phyloP scores from a whole-genome alignment of 2,329 filamentous ascomycete genomes.

The Pseudocercospora fijiensis region DNA sequence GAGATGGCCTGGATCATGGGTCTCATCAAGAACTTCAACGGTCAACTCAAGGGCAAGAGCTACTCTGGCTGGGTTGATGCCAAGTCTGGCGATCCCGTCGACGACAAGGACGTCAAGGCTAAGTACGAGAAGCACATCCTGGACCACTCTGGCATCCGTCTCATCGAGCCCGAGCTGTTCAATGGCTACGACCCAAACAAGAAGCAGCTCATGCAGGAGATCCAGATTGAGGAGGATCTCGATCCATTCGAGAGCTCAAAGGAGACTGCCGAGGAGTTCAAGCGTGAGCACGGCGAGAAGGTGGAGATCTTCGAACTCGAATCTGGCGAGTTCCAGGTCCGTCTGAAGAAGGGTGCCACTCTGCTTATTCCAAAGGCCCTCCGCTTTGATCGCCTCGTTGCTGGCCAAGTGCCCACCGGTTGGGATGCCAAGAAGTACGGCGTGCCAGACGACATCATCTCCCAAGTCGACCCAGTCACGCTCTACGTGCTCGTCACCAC shows the following conservation, averaged over 20 bases:
- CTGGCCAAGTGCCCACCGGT: conserved; percentile 92
- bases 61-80: conserved; percentile 96
- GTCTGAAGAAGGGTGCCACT: conserved; percentile 90
- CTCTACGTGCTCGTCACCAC: conserved; percentile 93
- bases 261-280: conserved; percentile 96
- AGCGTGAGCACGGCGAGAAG: conserved; percentile 94
- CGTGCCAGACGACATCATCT: conserved; percentile 95
- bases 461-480: conserved; percentile 94
- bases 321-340: conserved; percentile 89
- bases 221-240: conserved; percentile 94
- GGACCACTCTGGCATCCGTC: conserved; percentile 93
- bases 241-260: conserved; percentile 97
- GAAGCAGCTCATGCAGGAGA: conserved; percentile 97
- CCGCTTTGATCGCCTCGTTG: conserved; percentile 93
- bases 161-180: conserved; percentile 97
- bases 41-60: conserved; percentile 88
- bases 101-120: conserved; percentile 95
- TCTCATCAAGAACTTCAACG: conserved; percentile 97
- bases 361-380: conserved; percentile 96
- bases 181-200: conserved; percentile 96
- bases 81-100: conserved; percentile 91
- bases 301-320: conserved; percentile 95
- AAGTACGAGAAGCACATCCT: conserved; percentile 98
- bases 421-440: conserved; percentile 97
- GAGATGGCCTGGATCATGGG: conserved; percentile 99